Base-by-base conservation (phyloP, 1,139 yeast genomes). In the Lipomyces yarrowii region DNA sequence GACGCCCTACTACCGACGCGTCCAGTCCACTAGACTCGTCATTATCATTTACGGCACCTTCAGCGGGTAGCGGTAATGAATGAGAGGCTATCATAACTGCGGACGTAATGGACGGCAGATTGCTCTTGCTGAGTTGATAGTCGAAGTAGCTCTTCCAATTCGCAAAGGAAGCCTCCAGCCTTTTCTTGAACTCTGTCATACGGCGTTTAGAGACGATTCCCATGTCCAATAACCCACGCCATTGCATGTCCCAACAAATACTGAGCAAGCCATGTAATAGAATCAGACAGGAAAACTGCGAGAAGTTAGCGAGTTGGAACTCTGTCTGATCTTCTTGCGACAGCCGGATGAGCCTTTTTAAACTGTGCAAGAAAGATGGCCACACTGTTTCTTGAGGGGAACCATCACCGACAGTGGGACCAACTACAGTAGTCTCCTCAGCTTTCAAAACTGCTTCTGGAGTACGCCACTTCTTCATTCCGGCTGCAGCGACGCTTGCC, bases 81-180 rank as follows among this genome's bases (percentile, higher is more conserved):
- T 57, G 61, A 13, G 58, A 59, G 37, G 63, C 32, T 21, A 53
- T 39, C 60, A 56, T 58, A 35, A 63, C 64, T 4, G 66, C 46
- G n/a, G 67, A 60, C 33, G 65, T 60, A 32, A 67, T 65, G 5
- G 69, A 59, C 39, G 68, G 69, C 48, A 65, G 61, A 32, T 70
- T 64, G 6, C 65, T 64, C 48, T 67, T 71, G 42, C 68, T 58
- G n/a, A 72, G 59, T 61, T 80, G 81, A n/a, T 73, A 70, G 65
- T 81, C 82, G 69, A 80, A 80, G 65, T 80, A 79, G 2, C 76
- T 75, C 59, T 77, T 73, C 84, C 84, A 81, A 51, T 77, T 76
- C 60, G 74, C 71, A 55, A 80, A 76, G 0, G 82, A 80, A 5
- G 74, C 75, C 57, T 77, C 79, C 55, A 81, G 72, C 57, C 78